Base-by-base conservation (phyloP, 495 filamentous ascomycete species). In the Friedmanniomyces endolithicus region DNA sequence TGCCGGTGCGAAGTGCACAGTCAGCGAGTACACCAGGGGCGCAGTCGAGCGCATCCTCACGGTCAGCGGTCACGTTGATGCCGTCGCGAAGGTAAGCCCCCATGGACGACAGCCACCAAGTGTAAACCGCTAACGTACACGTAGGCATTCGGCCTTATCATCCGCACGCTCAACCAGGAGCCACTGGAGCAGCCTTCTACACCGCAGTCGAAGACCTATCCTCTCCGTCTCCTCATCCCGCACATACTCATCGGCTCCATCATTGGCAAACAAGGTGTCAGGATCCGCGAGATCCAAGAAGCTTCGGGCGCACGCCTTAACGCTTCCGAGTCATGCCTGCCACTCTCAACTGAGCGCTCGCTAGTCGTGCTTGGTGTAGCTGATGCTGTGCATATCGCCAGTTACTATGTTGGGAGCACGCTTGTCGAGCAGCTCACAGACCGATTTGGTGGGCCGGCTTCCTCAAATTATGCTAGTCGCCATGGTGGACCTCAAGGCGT, bases 261-360 rank as follows among this genome's bases (percentile, higher is more conserved):
- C 72, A 98, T 98, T 70, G 92, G 92, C 65, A 96, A 97, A 72
- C 86, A 82, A 55, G 92, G 92, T 57, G 83, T 87, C 52, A 82
- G 92, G 50, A 98, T 98, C 69, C 90, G 92, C 49, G 92, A 98
- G 74, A 98, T 98, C 59, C 92, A 98, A 70, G 92, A 97, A 65
- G 89, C 88, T 4, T 98, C 92, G 3, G 92, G 94, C 46, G 90
- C 92, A 44, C 85, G 94, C 52, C 83, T 98, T 22, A 98, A 97
- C 68, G 92, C 94, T 33, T 98, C 92, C 1, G 92, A 96, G 63
- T 82, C 87, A 1, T 94, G 89, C 65, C 79, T 97, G 39, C 92
- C 92, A 20, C 72, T 95, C 39, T 97, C 92, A 11, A 92, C 86
- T 40, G 92, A 98, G 72, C 85, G 92, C 44, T 97, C 94, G 16